These are phyloP conservation scores for Polytolypa hystricis DNA, from an alignment of 2,329 filamentous ascomycete genomes.

Conservation along the genomic window DNA sequence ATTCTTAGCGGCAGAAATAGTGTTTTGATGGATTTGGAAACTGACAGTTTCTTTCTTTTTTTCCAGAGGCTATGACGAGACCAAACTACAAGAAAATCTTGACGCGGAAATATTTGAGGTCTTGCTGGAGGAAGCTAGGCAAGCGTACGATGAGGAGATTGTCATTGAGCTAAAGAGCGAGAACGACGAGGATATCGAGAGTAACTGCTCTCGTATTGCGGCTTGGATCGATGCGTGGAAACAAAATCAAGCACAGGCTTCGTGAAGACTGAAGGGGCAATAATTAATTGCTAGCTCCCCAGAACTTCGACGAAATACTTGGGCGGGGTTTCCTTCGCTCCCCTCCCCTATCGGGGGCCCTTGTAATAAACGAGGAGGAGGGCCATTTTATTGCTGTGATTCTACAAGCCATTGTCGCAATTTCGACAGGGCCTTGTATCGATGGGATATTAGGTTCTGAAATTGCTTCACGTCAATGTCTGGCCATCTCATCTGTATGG, in stretches of 20 bases:
- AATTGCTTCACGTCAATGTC: not conserved
- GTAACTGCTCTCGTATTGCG: slow-evolving; percentile 74
- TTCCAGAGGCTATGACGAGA: slow-evolving; percentile 63
- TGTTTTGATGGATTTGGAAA: not conserved
- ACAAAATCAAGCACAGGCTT: slow-evolving; percentile 36
- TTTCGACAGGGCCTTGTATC: slow-evolving; percentile 75
- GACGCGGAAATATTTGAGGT: slow-evolving; percentile 98
- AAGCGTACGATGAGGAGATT: slow-evolving; percentile 75
- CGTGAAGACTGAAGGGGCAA: slow-evolving; percentile 17
- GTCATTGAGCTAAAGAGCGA: slow-evolving; percentile 84
- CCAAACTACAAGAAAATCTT: slow-evolving; percentile 89
- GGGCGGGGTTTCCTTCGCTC: too few relatives aligned
- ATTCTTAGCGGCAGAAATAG: not conserved
- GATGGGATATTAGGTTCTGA: slow-evolving; percentile 81
- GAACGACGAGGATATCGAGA: slow-evolving; percentile 71
- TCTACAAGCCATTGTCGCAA: slow-evolving; percentile 68
- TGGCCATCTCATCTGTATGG: not conserved
- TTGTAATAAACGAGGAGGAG: slow-evolving; percentile 8
- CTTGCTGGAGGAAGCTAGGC: slow-evolving; percentile 75
- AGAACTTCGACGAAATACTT: too few relatives aligned
- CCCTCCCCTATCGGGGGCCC: not conserved
- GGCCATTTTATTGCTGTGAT: slow-evolving; percentile 15
- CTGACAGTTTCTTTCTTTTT: slow-evolving; percentile 4
- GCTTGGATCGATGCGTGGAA: slow-evolving; percentile 77
- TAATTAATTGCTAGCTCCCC: too few relatives aligned